Evolutionary conservation across 371 early-diverging fungal species (phyloP), one percentile per base, ranked within the genome.

Genomic region (Nosema muscidifuracis): DNA sequence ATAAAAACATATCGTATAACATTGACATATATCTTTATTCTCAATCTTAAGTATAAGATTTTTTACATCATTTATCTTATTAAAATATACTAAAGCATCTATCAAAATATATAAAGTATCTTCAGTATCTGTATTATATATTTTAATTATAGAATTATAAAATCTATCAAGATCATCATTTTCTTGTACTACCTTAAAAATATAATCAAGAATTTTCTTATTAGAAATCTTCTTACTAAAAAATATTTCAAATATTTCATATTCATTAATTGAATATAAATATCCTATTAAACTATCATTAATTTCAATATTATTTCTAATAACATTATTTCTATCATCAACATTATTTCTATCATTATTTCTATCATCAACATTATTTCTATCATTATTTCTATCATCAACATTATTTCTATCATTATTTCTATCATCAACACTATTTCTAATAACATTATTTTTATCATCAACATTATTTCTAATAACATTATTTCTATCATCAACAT

Each of bases 201-300:
- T 24, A 28, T 15, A 26, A 24, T 20, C 4, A 12, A 53, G 26
- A 15, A 26, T 24, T 24, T 9, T 12, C 24, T 26, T 53, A 28
- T 53, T 26, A 3, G 28, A 3, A 20, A 20, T 53, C 24, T 53
- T 2, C 18, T 26, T 60, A 15, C 33, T 50, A 60, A 69, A 20
- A 9, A 16, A n/a, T 12, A 36, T 61, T 28, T 55, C 55, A 30
- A 65, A 56, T 40, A 57, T 4, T 10, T 36, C 69, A 57, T 33
- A 69, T 58, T 51, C 70, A 10, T 61, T 43, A 20, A 75, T 70
- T 6, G 34, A 30, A 66, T 66, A 58, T 40, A 75, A 56, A 53
- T 42, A 75, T 30, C 75, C 75, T 9, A 75, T 30, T 1, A 40
- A 40, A 16, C 61, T 10, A 1, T 16, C 33, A 36, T 16, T 6